A percentile compares a stretch with the other conserved stretches of the same genome.
phyloP scores from a whole-genome alignment of 2,329 filamentous ascomycete genomes.

The Ceratocystiopsis brevicomis region DNA sequence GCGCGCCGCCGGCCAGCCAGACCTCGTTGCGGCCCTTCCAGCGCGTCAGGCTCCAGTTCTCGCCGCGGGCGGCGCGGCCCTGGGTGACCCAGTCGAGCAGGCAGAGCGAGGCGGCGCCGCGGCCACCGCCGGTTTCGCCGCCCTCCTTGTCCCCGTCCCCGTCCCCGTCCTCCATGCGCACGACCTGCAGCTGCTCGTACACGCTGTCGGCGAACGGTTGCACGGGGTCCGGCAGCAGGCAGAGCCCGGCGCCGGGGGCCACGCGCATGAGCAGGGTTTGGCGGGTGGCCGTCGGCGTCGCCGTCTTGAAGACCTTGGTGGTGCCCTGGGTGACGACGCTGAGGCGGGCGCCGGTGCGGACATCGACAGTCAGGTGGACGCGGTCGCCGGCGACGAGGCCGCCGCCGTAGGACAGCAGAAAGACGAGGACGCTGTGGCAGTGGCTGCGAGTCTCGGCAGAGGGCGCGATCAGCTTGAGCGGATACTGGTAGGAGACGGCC shows the following conservation, averaged over 20 bases:
- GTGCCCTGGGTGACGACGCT: conserved; percentile 55
- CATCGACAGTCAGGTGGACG: conserved; percentile 51
- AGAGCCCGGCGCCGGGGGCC: conserved; percentile 32
- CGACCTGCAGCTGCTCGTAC: conserved; percentile 71
- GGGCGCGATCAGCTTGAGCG: conserved; percentile 80
- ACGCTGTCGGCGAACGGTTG: conserved; percentile 74
- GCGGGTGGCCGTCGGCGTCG: conserved; percentile 22
- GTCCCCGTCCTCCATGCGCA: conserved; percentile 33
- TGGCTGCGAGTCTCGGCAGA: conserved; percentile 15
- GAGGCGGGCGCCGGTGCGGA: conserved; percentile 47
- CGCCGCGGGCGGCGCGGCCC: conserved; percentile 65
- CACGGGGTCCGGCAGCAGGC: conserved; percentile 72
- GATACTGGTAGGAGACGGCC: conserved; percentile 74
- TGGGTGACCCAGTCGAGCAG: conserved; percentile 89
- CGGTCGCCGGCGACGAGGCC: conserved; percentile 78
- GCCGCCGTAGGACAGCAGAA: conserved; percentile 84
- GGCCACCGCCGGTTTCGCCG: no score
- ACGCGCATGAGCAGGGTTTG: conserved; percentile 36
- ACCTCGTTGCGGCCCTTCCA: conserved; percentile 83
- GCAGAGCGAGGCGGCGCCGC: conserved; percentile 37
- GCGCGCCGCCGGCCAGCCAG: conserved; percentile 24
- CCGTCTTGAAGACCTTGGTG: conserved; percentile 87
- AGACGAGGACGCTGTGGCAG: conserved; percentile 52
- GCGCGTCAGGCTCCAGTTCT: conserved; percentile 65
- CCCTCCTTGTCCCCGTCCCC: no score